Conservation (phyloP, 495 filamentous ascomycete genomes). For the Aspergillus haitiensis region DNA sequence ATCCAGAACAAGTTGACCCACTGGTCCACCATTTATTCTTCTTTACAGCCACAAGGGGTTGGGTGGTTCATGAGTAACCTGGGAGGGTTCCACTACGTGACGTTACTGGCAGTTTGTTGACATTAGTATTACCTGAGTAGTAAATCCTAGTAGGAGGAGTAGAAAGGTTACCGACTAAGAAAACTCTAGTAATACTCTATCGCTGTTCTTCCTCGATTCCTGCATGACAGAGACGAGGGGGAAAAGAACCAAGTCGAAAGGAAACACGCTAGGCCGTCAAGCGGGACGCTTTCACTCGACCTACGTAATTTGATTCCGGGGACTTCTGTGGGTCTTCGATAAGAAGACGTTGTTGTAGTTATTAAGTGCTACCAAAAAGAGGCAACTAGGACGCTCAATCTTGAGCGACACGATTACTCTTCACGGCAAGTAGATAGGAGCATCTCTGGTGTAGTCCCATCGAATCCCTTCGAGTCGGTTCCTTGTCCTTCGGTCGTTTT, state of each 20-base stretch:
- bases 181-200: background rate
- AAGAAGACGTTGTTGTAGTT: too few relatives aligned
- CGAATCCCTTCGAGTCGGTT: background rate
- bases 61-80: background rate
- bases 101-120: conserved; percentile 5
- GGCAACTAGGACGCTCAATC: too few relatives aligned
- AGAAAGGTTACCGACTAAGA: background rate
- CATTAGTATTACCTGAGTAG: background rate
- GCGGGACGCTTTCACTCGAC: background rate
- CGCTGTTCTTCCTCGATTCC: background rate
- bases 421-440: too few relatives aligned
- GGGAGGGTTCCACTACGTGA: background rate
- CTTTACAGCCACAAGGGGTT: background rate
- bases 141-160: background rate
- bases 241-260: too few relatives aligned
- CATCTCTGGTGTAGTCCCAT: background rate
- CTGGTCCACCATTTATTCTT: background rate
- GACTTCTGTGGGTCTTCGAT: conserved; percentile 16
- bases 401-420: too few relatives aligned
- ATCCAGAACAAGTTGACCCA: background rate
- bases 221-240: background rate
- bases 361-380: too few relatives aligned
- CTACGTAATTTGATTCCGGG: conserved; percentile 11
- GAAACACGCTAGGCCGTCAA: too few relatives aligned
- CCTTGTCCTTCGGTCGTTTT: background rate